A percentile compares a stretch with the other conserved stretches of the same genome.
These are phyloP conservation scores for Kingdonia uniflora DNA, from an alignment of 164 flowering plant species.

Conservation along the genomic window DNA sequence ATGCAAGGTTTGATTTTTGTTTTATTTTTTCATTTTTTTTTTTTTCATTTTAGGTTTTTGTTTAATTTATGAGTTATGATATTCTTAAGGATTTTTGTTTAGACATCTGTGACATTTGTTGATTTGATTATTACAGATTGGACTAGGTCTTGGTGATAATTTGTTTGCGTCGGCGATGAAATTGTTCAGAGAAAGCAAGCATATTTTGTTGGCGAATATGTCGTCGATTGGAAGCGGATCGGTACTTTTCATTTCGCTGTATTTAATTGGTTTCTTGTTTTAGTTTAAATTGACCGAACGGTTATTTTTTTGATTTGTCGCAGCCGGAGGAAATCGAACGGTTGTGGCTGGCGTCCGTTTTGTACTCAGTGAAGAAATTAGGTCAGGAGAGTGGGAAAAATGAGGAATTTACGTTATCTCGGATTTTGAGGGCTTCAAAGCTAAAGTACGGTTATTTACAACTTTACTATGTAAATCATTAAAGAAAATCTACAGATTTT, in stretches of 20 bases:
- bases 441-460: slow-evolving; percentile 44
- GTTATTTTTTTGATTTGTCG: neutral
- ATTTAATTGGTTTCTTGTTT: neutral
- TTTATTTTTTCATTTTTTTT: neutral
- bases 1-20: slow-evolving; percentile 49
- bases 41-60: neutral
- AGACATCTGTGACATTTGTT: too few relatives aligned
- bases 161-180: slow-evolving; percentile 27
- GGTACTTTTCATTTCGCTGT: slow-evolving; percentile 22
- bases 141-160: slow-evolving; percentile 41
- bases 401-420: slow-evolving; percentile 42
- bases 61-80: neutral
- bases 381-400: slow-evolving; percentile 20
- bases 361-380: slow-evolving; percentile 57
- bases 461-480: neutral
- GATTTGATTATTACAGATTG: slow-evolving; percentile 29
- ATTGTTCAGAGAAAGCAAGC: slow-evolving; percentile 58
- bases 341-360: slow-evolving; percentile 71
- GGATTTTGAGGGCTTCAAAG: slow-evolving; percentile 53
- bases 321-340: slow-evolving; percentile 81
- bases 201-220: slow-evolving; percentile 33
- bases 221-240: slow-evolving; percentile 52
- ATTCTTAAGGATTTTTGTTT: slow-evolving; percentile 5
- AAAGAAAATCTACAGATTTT: too few relatives aligned
- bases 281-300: neutral